phyloP scores from a whole-genome alignment of 176 grass and related monocot genomes.

The Avena atlantica region DNA sequence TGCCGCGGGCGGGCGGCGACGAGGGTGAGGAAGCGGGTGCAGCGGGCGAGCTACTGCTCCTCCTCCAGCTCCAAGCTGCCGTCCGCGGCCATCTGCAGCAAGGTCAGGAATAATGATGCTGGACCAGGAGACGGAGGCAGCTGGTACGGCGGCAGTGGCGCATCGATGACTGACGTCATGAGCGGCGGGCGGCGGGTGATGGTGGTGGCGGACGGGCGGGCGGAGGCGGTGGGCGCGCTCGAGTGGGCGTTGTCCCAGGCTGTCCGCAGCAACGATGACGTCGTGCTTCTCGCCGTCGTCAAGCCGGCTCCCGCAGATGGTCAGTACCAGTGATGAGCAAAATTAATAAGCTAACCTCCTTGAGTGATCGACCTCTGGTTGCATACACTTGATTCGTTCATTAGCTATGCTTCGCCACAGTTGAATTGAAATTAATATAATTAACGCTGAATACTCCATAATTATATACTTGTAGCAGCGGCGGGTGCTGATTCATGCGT shows the following conservation, averaged over 20 bases:
- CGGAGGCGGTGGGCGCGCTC: slow-evolving; percentile 56
- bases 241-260: slow-evolving; percentile 66
- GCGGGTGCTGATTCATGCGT: slow-evolving; percentile 29
- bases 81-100: not conserved
- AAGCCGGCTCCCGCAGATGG: slow-evolving; percentile 35
- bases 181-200: slow-evolving; percentile 37
- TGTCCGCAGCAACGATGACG: slow-evolving; percentile 57
- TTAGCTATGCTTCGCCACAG: not conserved
- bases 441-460: not conserved
- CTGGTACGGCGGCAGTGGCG: not conserved
- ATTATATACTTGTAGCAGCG: not conserved
- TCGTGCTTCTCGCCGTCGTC: slow-evolving; percentile 59
- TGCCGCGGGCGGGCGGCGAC: slow-evolving; percentile 36
- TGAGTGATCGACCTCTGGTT: not conserved
- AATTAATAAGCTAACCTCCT: not conserved
- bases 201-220: slow-evolving; percentile 44
- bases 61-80: not conserved
- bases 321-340: slow-evolving; percentile 1
- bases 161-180: not conserved
- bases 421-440: not conserved
- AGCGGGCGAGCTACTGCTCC: slow-evolving; percentile 15
- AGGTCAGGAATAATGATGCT: not conserved
- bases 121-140: not conserved
- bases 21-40: slow-evolving; percentile 45
- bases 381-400: not conserved